These are phyloP conservation scores for Waitea zeae DNA, from an alignment of 1,284 basidiomycete species.

Conservation along the genomic window DNA sequence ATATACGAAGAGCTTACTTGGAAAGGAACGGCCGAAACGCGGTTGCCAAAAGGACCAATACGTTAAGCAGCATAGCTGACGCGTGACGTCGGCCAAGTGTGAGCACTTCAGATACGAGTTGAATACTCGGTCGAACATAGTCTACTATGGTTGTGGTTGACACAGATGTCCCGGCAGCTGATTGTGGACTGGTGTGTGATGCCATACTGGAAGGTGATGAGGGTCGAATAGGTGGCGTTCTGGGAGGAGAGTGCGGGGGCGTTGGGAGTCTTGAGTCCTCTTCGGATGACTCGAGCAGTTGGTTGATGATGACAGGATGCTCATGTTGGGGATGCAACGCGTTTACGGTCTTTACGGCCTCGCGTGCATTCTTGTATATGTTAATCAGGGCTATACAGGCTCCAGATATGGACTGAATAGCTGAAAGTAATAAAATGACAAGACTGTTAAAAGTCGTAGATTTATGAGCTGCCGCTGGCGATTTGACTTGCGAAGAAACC, in stretches of 20 bases:
- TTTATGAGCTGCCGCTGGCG: background rate
- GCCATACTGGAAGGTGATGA: slow-evolving; percentile 6
- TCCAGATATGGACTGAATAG: slow-evolving; percentile 54
- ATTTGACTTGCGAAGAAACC: no score
- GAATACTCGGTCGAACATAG: slow-evolving; percentile 20
- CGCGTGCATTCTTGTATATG: slow-evolving; percentile 44
- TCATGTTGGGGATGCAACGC: slow-evolving; percentile 11
- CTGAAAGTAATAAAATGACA: slow-evolving; percentile 50
- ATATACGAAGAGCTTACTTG: background rate
- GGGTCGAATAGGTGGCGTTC: no score
- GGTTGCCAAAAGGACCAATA: slow-evolving; percentile 18
- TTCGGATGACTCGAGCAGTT: no score
- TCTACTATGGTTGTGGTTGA: no score
- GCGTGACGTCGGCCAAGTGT: slow-evolving; percentile 25
- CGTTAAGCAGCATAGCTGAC: slow-evolving; percentile 20
- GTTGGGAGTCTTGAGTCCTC: slow-evolving; percentile 3
- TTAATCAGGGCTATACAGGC: slow-evolving; percentile 46
- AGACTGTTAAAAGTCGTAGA: slow-evolving; percentile 34
- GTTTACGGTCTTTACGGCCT: slow-evolving; percentile 50
- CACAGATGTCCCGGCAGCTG: background rate
- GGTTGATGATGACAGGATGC: slow-evolving; percentile 3
- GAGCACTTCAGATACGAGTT: slow-evolving; percentile 31
- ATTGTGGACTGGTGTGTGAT: background rate
- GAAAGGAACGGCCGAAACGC: slow-evolving; percentile 16
- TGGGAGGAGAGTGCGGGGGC: no score